Conservation (phyloP, 305 asterid species). For the Fraxinus angustifolia region DNA sequence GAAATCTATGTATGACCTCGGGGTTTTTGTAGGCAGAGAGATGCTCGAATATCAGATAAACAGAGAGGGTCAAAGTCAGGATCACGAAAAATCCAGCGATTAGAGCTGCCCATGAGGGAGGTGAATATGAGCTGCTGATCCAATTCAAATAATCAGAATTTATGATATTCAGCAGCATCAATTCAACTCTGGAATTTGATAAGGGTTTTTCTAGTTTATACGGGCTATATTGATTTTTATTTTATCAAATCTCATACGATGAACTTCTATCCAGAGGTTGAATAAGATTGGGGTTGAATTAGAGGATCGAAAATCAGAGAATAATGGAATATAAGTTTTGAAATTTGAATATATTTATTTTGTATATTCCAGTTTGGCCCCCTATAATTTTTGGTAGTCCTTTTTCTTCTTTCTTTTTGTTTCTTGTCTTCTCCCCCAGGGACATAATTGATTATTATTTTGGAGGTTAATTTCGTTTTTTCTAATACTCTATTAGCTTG, state of each 20-base stretch:
- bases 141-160: conserved; percentile 38
- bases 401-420: neutral
- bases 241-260: conserved; percentile 26
- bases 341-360: neutral
- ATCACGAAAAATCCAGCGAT: conserved; percentile 64
- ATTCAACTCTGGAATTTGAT: conserved; percentile 19
- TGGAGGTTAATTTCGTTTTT: too few relatives aligned
- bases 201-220: neutral
- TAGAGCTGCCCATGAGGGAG: conserved; percentile 84
- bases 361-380: neutral
- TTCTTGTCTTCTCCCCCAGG: neutral
- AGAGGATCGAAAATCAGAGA: neutral
- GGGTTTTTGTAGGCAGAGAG: conserved; percentile 87
- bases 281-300: conserved; percentile 14
- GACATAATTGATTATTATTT: neutral
- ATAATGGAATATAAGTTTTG: neutral
- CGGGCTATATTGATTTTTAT: neutral
- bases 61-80: conserved; percentile 62
- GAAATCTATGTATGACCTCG: conserved; percentile 44
- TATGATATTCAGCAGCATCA: conserved; percentile 53
- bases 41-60: conserved; percentile 78
- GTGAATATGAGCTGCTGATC: conserved; percentile 42
- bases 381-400: neutral
- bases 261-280: neutral
- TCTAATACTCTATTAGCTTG: neutral